Base-by-base conservation (phyloP, 1,284 basidiomycete genomes). In the Boletellus sp. region DNA sequence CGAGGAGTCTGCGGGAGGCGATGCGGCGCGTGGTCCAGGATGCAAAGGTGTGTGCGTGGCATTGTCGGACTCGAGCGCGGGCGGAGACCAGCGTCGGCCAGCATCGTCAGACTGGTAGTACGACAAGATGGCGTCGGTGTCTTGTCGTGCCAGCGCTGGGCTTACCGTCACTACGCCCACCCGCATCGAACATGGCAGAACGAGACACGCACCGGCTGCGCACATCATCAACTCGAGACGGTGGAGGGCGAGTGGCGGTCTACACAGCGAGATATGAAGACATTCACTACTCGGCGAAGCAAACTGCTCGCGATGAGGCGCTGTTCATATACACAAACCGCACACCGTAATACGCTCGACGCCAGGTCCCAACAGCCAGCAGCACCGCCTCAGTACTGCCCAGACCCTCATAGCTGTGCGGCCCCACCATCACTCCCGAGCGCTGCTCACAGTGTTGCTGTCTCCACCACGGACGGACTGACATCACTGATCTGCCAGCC, bases 401-500 rank as follows among this genome's bases (percentile, higher is more conserved):
- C 48, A 37, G 38, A 4, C 24, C n/a, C 19, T 22, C 21, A 39
- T 10, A 21, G 24, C 53, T 37, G 37, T 41, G 13, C 45, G 1
- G 44, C 44, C 47, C 19, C 35, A 6, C 19, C 39, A 4, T 55
- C 47, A 36, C 48, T 41, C 41, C 44, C 32, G 35, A 36, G 13
- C 44, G 44, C 24, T 26, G 26, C 26, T 28, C 10, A 35, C 33
- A 3, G 3, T 5, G 22, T 22, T 5, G 22, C 22, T 22, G 3
- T 22, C 30, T 28, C 40, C 41, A 18, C 40, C 19, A 42, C 13
- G 32, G 43, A 41, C 38, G 33, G 26, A 59, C 57, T 47, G 52
- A 57, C 65, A 54, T 60, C 55, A 39, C 69, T 77, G 60, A 97
- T 86, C 71, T 86, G 80, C 96, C 95, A 99, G 16, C 76, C 76